phyloP scores from a whole-genome alignment of 768 basidiomycete genomes.

The Naganishia vaughanmartiniae region DNA sequence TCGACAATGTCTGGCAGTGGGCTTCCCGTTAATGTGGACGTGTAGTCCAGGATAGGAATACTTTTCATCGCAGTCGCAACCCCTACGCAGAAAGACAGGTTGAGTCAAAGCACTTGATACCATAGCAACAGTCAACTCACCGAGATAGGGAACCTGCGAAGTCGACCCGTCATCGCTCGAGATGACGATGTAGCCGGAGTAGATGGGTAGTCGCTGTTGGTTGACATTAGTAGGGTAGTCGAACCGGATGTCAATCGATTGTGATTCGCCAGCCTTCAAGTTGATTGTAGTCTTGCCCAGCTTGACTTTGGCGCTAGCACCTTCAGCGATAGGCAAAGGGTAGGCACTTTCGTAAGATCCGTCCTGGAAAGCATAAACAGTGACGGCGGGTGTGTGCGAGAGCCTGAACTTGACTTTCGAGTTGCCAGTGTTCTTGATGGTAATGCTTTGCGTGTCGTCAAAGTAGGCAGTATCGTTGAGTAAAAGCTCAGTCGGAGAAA shows the following conservation, averaged over 20 bases:
- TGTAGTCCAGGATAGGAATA: slow-evolving; percentile 47
- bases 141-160: slow-evolving; percentile 47
- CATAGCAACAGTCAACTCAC: slow-evolving; percentile 17
- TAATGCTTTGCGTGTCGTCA: slow-evolving; percentile 47
- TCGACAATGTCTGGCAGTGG: slow-evolving; percentile 40
- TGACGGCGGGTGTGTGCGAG: slow-evolving; percentile 46
- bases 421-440: slow-evolving; percentile 58
- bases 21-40: slow-evolving; percentile 38
- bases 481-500: slow-evolving; percentile 62
- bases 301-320: slow-evolving; percentile 54
- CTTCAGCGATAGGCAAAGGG: slow-evolving; percentile 59
- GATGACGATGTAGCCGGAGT: slow-evolving; percentile 61
- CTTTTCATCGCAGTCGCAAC: slow-evolving; percentile 48
- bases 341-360: slow-evolving; percentile 41
- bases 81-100: slow-evolving; percentile 5
- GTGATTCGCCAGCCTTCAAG: slow-evolving; percentile 48
- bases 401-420: slow-evolving; percentile 52
- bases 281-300: slow-evolving; percentile 57
- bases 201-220: slow-evolving; percentile 59
- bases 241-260: slow-evolving; percentile 56
- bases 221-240: slow-evolving; percentile 56
- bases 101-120: neutral
- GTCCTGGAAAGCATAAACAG: slow-evolving; percentile 41
- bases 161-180: slow-evolving; percentile 31
- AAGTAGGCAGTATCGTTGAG: slow-evolving; percentile 67